These are phyloP conservation scores for Priceomyces haplophilus DNA, from an alignment of 805 yeast species.

Conservation along the genomic window DNA sequence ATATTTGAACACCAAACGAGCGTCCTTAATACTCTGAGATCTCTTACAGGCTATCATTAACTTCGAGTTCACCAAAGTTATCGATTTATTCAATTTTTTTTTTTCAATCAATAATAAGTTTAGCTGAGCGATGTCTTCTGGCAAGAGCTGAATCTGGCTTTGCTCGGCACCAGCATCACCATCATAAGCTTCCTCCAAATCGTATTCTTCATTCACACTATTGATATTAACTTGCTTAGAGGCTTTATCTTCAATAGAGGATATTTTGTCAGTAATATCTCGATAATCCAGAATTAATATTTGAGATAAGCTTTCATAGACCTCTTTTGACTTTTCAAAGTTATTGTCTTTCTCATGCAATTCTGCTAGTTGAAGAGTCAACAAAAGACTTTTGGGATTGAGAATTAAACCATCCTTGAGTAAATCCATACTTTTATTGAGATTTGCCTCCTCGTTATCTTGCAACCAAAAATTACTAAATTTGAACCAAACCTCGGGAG, in stretches of 20 bases:
- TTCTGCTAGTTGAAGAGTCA: slow-evolving; percentile 68
- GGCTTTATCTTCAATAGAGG: slow-evolving; percentile 16
- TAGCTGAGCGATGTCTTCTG: slow-evolving; percentile 21
- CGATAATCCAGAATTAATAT: slow-evolving; percentile 39
- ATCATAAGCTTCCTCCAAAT: slow-evolving; percentile 15
- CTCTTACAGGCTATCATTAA: slow-evolving; percentile 74
- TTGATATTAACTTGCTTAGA: slow-evolving; percentile 11
- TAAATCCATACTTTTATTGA: slow-evolving; percentile 42
- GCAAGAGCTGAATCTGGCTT: slow-evolving; percentile 11
- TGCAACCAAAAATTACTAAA: slow-evolving; percentile 39
- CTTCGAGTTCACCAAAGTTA: slow-evolving; percentile 66
- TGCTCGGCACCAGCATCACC: slow-evolving; percentile 13
- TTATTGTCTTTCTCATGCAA: slow-evolving; percentile 59
- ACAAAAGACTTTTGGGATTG: slow-evolving; percentile 67
- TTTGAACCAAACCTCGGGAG: slow-evolving; percentile 77
- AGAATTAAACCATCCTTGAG: slow-evolving; percentile 54
- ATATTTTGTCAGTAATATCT: slow-evolving; percentile 19
- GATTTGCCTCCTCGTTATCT: slow-evolving; percentile 37
- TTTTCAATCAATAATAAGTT: slow-evolving; percentile 19
- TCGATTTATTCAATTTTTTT: slow-evolving; percentile 27
- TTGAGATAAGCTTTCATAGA: slow-evolving; percentile 52
- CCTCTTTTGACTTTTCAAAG: slow-evolving; percentile 46
- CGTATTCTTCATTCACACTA: slow-evolving; percentile 1
- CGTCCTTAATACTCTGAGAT: slow-evolving; percentile 62
- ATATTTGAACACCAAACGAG: slow-evolving; percentile 66